These are phyloP conservation scores for Rosa rugosa DNA, from an alignment of 306 rosid species.

Conservation along the genomic window DNA sequence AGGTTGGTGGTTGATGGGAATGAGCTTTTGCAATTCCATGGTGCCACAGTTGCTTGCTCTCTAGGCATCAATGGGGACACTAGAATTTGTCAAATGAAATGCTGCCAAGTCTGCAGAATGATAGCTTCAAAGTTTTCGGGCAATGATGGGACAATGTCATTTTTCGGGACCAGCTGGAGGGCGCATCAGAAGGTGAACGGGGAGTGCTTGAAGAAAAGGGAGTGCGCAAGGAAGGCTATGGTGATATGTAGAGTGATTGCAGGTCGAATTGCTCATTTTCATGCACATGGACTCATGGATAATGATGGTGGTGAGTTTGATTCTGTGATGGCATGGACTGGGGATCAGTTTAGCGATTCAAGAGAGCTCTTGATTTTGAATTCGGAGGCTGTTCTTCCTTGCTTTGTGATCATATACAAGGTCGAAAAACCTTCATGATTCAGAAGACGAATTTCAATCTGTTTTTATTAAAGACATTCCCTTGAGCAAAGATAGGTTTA, in stretches of 20 bases:
- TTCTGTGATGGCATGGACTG: constrained; percentile 21
- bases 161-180: constrained; percentile 25
- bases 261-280: constrained; percentile 21
- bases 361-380: constrained; percentile 25
- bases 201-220: background rate
- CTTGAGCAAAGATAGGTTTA: background rate
- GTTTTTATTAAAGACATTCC: background rate
- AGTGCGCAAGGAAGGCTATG: constrained; percentile 22
- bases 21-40: constrained; percentile 24
- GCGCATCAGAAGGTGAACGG: constrained; percentile 29
- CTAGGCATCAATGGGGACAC: constrained; percentile 2
- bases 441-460: background rate
- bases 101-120: constrained; percentile 32
- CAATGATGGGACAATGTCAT: background rate
- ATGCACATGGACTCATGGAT: constrained; percentile 4
- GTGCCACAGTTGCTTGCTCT: constrained; percentile 19
- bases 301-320: constrained; percentile 28
- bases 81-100: constrained; percentile 10
- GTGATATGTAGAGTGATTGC: constrained; percentile 36
- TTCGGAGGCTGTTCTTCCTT: constrained; percentile 35
- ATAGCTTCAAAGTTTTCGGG: background rate
- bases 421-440: constrained; percentile 1
- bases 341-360: background rate
- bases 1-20: constrained; percentile 26
- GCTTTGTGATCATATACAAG: constrained; percentile 33